A percentile compares a stretch with the other conserved stretches of the same genome.
phyloP scores from a whole-genome alignment of 2,329 filamentous ascomycete genomes.

The Scedosporium dehoogii region DNA sequence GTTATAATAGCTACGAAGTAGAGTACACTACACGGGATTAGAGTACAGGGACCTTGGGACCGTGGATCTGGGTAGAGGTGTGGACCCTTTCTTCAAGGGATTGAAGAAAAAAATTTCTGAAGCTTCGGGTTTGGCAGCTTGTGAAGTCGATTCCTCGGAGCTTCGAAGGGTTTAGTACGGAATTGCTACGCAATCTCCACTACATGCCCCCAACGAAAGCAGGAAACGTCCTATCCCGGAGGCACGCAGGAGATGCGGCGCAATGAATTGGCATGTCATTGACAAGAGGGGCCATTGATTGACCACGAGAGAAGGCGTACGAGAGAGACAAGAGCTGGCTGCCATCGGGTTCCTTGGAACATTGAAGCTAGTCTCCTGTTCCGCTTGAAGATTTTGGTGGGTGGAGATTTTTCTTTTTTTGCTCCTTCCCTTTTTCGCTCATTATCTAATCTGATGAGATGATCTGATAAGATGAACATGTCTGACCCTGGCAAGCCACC shows the following conservation, averaged over 20 bases:
- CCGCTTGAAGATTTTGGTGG: not conserved
- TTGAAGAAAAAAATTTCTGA: not conserved
- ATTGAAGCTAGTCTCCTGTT: no score
- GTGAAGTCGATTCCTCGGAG: not conserved
- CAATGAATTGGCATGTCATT: not conserved
- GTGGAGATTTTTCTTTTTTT: not conserved
- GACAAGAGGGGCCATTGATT: not conserved
- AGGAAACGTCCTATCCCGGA: not conserved
- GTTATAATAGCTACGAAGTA: no score
- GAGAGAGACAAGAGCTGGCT: not conserved
- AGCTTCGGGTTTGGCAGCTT: not conserved
- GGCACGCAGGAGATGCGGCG: not conserved
- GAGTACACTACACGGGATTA: not conserved
- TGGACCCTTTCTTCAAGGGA: not conserved
- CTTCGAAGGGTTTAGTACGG: not conserved
- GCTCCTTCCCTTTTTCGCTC: not conserved
- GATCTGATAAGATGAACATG: constrained; percentile 32
- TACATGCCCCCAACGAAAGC: not conserved
- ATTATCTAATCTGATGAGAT: constrained; percentile 29
- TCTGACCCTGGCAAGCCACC: not conserved
- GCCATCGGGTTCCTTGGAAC: no score
- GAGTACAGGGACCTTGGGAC: not conserved
- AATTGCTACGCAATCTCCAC: not conserved
- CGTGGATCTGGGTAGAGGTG: not conserved
- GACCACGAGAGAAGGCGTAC: not conserved